These are phyloP conservation scores for Penicillium sp. DNA, from an alignment of 2,329 filamentous ascomycete genomes.

Conservation along the genomic window DNA sequence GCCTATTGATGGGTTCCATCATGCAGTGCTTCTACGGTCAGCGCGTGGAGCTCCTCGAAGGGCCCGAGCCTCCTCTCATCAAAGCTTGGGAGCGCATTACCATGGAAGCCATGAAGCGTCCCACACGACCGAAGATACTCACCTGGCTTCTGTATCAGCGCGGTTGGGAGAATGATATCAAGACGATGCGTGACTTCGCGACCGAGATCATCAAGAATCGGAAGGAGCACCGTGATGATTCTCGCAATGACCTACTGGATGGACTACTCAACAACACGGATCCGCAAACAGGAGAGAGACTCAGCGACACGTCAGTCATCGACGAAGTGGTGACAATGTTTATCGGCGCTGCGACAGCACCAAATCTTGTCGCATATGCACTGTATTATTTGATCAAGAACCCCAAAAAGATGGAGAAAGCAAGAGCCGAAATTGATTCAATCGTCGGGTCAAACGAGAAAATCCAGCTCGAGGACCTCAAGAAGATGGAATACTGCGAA, in stretches of 20 bases:
- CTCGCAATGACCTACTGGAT: constrained; percentile 59
- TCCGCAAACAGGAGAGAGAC: constrained; percentile 57
- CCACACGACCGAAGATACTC: constrained; percentile 51
- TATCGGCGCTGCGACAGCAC: constrained; percentile 66
- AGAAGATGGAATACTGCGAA: constrained; percentile 57
- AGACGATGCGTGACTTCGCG: constrained; percentile 55
- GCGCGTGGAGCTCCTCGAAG: constrained; percentile 48
- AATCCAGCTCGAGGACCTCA: constrained; percentile 15
- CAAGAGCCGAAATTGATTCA: constrained; percentile 65
- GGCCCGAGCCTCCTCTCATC: constrained; percentile 50
- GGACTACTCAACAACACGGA: constrained; percentile 60
- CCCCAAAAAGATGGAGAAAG: constrained; percentile 58
- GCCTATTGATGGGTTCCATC: constrained; percentile 54
- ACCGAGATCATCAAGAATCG: constrained; percentile 58
- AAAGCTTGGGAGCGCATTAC: constrained; percentile 56
- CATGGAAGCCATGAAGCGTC: constrained; percentile 56
- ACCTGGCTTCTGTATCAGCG: constrained; percentile 53
- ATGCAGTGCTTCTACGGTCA: constrained; percentile 54
- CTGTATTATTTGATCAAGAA: constrained; percentile 65
- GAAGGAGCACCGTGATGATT: constrained; percentile 52
- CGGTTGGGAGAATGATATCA: constrained; percentile 56
- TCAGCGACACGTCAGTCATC: constrained; percentile 61
- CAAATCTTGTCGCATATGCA: constrained; percentile 63
- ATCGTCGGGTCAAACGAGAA: constrained; percentile 21
- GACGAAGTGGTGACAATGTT: constrained; percentile 70